Conservation (phyloP, 208 protist species). For the Acanthamoeba castellanii region DNA sequence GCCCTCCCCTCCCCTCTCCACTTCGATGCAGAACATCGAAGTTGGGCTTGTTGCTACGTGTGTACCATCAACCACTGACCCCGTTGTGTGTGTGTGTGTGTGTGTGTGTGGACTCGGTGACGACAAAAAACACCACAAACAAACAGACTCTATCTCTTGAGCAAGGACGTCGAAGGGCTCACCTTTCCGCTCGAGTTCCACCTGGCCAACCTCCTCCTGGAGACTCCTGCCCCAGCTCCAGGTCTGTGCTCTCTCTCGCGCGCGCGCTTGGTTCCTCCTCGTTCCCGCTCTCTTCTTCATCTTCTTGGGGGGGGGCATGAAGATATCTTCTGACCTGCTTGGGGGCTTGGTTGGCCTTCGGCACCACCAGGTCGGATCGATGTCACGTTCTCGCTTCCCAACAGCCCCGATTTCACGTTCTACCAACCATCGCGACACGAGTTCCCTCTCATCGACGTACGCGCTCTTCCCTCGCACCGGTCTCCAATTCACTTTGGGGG, state of each 20-base stretch:
- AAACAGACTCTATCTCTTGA: background rate
- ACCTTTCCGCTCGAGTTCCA: background rate
- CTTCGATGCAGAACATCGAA: too few species aligned
- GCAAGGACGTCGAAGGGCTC: background rate
- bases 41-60: too few species aligned
- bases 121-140: background rate
- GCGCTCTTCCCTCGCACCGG: background rate
- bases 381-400: background rate
- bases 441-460: slow-evolving; percentile 38
- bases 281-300: too few species aligned
- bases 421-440: slow-evolving; percentile 17
- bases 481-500: too few species aligned
- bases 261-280: background rate
- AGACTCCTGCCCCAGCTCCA: slow-evolving; percentile 5
- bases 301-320: too few species aligned
- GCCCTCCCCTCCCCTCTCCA: background rate
- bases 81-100: too few species aligned
- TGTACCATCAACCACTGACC: background rate
- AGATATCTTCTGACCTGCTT: background rate
- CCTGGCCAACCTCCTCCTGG: slow-evolving; percentile 29
- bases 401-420: background rate
- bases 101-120: background rate
- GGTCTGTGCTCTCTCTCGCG: background rate
- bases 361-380: background rate
- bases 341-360: background rate